These are phyloP conservation scores for Triticum urartu DNA, from an alignment of 176 grass and related monocot genomes.

Conservation along the genomic window DNA sequence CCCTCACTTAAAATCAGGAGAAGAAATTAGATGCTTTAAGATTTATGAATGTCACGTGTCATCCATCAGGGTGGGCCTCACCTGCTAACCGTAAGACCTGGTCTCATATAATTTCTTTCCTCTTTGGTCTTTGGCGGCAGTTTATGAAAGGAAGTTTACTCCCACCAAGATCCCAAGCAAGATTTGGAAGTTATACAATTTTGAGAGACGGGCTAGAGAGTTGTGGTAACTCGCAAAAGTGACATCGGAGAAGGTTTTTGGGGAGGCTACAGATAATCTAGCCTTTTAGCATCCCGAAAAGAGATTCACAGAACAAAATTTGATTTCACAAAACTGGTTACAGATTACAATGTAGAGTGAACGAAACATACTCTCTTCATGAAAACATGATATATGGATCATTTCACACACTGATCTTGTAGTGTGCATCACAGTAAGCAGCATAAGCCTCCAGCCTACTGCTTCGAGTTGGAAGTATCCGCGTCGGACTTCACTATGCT, in stretches of 20 bases:
- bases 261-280: background rate
- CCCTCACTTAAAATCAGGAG: no score
- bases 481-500: conserved; percentile 45
- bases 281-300: background rate
- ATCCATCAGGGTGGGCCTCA: no score
- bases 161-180: no score
- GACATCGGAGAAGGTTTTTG: background rate
- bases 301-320: background rate
- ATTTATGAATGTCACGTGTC: no score
- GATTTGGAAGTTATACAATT: background rate
- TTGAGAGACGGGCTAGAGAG: background rate
- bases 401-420: background rate
- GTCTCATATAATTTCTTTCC: no score
- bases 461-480: conserved; percentile 52
- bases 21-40: no score
- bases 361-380: background rate
- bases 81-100: no score
- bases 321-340: background rate
- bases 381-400: background rate
- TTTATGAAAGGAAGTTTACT: no score
- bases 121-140: no score
- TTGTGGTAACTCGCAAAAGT: background rate
- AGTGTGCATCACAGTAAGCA: background rate
- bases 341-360: background rate
- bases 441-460: conserved; percentile 4